Conservation (phyloP, 768 basidiomycete species). For the Coprinopsis marcescibilis region DNA sequence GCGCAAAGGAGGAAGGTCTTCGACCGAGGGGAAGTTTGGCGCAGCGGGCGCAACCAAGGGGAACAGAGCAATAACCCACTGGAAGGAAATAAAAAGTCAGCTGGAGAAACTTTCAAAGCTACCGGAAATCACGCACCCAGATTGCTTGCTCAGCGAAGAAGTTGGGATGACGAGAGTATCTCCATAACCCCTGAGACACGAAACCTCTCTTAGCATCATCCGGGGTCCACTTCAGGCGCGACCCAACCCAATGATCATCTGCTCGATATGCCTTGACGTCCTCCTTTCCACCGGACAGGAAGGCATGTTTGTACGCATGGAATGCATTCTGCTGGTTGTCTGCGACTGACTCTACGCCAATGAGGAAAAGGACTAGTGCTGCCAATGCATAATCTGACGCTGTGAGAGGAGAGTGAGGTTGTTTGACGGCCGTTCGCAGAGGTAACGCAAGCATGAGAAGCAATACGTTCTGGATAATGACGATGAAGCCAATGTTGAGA, state of each 20-base stretch:
- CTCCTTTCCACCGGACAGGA: conserved; percentile 25
- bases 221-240: conserved; percentile 60
- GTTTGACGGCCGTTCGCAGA: conserved; percentile 43
- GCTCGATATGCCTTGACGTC: conserved; percentile 34
- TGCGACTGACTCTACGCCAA: conserved; percentile 73
- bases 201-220: conserved; percentile 77
- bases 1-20: conserved; percentile 14
- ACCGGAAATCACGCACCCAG: conserved; percentile 49
- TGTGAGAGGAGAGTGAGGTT: conserved; percentile 48
- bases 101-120: conserved; percentile 2
- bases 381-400: conserved; percentile 61
- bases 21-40: conserved; percentile 19
- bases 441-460: conserved; percentile 69
- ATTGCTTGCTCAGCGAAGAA: conserved; percentile 86
- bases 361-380: conserved; percentile 46
- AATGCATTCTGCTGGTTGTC: conserved; percentile 92
- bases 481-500: conserved; percentile 60
- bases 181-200: conserved; percentile 79
- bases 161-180: conserved; percentile 87
- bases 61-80: conserved; percentile 68
- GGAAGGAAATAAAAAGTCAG: background rate
- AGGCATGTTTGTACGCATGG: conserved; percentile 69
- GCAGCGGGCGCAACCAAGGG: conserved; percentile 46
- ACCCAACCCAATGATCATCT: conserved; percentile 55
- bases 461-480: conserved; percentile 74